These are phyloP conservation scores for Aspergillus homomorphus DNA, from an alignment of 495 filamentous ascomycete genomes.

Conservation along the genomic window DNA sequence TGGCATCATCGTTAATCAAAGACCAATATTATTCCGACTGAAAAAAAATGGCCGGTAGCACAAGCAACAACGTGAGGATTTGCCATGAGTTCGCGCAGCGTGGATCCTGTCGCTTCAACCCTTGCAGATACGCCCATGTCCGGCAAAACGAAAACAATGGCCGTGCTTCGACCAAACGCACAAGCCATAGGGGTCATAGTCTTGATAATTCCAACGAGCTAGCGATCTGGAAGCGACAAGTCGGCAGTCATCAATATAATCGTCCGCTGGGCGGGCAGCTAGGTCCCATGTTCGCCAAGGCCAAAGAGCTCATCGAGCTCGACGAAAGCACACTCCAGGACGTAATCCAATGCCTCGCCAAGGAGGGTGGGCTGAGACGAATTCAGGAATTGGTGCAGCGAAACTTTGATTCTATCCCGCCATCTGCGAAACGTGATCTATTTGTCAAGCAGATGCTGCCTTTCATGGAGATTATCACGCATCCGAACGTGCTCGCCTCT, in stretches of 20 bases:
- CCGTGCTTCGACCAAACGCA: conserved; percentile 9
- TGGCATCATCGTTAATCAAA: conserved; percentile 9
- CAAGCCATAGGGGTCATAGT: conserved; percentile 3
- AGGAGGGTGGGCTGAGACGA: conserved; percentile 25
- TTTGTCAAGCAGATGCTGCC: conserved; percentile 43
- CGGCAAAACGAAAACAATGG: conserved; percentile 10
- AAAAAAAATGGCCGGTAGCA: conserved; percentile 9
- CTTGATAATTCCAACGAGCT: conserved; percentile 6
- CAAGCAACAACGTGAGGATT: conserved; percentile 11
- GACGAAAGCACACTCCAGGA: conserved; percentile 26
- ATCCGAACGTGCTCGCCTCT: conserved; percentile 50
- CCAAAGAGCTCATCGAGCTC: conserved; percentile 21
- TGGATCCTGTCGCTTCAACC: conserved; percentile 16
- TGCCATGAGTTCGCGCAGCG: conserved; percentile 16
- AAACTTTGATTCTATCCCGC: conserved; percentile 20
- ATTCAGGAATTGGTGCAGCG: conserved; percentile 28
- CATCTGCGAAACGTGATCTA: conserved; percentile 19
- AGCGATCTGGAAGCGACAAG: conserved; percentile 15
- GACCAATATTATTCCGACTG: conserved; percentile 5
- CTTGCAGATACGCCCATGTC: conserved; percentile 16
- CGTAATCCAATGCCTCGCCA: conserved; percentile 27
- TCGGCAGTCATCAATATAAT: background rate
- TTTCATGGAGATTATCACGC: conserved; percentile 51
- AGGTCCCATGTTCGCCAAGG: conserved; percentile 7
- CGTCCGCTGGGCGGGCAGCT: conserved; percentile 10